A percentile compares a stretch with the other conserved stretches of the same genome.
Evolutionary conservation across 225 moss, liverwort and hornwort species (phyloP).

Genomic region (Polytrichum commune): DNA sequence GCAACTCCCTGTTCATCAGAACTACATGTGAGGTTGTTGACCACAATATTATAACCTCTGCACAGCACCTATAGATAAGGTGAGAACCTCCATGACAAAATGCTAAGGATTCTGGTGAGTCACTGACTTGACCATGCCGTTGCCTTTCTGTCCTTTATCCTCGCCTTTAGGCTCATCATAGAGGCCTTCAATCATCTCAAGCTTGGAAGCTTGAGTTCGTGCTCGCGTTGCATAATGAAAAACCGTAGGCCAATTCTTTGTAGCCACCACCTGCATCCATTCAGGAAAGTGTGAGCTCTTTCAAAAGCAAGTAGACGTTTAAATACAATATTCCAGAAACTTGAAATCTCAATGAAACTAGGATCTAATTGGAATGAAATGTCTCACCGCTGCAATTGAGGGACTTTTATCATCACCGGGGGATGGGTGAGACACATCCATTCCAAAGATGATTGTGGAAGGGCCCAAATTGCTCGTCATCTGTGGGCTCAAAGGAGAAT

Average conservation of each 20-base stretch:
- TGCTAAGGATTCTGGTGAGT: no score
- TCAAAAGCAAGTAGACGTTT: background rate
- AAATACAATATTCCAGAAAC: background rate
- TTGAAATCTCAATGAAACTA: background rate
- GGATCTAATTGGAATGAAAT: background rate
- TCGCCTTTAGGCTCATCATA: conserved; percentile 27
- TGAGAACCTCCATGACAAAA: background rate
- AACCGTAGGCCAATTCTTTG: conserved; percentile 81
- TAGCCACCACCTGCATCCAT: conserved; percentile 64
- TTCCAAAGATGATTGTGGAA: conserved; percentile 84
- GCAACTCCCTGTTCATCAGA: conserved; percentile 65
- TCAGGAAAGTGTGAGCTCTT: background rate
- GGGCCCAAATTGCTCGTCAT: conserved; percentile 30
- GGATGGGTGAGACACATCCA: conserved; percentile 92
- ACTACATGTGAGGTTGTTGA: background rate
- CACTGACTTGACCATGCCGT: conserved; percentile 80
- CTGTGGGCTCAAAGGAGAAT: conserved; percentile 37
- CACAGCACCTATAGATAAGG: no score
- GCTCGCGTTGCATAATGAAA: conserved; percentile 80
- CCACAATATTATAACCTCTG: background rate
- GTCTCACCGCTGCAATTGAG: conserved; percentile 83
- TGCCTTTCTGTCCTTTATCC: conserved; percentile 15
- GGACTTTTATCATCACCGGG: conserved; percentile 79
- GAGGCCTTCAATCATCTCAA: conserved; percentile 89
- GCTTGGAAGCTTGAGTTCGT: conserved; percentile 70